These are phyloP conservation scores for Dactylonectria estremocensis DNA, from an alignment of 2,329 filamentous ascomycete genomes.

Conservation along the genomic window DNA sequence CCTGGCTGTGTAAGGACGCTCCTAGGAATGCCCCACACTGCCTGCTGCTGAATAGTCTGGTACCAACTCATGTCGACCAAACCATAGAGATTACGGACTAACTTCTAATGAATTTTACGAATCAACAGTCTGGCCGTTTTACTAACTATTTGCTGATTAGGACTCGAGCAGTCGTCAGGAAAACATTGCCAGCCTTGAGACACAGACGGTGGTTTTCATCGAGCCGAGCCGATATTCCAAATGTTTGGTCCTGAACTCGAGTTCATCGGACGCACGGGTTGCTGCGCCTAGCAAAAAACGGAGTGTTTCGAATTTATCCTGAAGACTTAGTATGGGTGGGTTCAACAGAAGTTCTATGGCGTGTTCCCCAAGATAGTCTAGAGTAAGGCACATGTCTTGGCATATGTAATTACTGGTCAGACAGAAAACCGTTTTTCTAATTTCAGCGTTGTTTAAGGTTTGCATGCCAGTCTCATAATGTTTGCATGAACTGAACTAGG, in stretches of 20 bases:
- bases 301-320: neutral
- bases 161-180: too few species aligned
- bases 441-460: neutral
- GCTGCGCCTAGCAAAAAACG: neutral
- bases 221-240: neutral
- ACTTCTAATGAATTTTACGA: too few species aligned
- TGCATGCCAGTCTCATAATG: neutral
- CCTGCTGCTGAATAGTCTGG: neutral
- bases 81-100: neutral
- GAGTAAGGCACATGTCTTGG: neutral
- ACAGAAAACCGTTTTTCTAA: neutral
- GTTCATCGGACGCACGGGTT: too few species aligned
- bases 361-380: neutral
- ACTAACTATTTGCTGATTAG: too few species aligned
- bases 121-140: too few species aligned
- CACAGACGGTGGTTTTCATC: neutral
- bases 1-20: neutral
- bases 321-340: neutral
- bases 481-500: too few species aligned
- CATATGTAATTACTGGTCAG: neutral
- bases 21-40: neutral
- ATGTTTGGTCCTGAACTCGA: neutral
- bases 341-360: neutral
- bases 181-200: too few species aligned
- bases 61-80: neutral